phyloP scores from a whole-genome alignment of 225 moss, liverwort and hornwort species.

The Anthoceros angustus region DNA sequence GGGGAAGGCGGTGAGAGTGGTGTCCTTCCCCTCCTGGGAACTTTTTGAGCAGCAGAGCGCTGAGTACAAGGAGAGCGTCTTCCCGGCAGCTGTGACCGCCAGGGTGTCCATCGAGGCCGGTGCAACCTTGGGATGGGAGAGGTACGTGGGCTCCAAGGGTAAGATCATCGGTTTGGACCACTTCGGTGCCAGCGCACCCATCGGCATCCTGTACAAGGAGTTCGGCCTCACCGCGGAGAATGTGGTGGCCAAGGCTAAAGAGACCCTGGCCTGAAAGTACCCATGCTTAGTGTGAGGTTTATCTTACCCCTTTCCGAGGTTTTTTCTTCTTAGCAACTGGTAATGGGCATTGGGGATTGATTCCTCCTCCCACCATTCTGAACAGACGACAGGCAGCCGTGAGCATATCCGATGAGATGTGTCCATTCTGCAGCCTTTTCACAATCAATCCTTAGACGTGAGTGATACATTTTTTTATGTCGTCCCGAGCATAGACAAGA shows the following conservation, averaged over 20 bases:
- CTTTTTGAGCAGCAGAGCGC: conserved; percentile 71
- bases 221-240: conserved; percentile 55
- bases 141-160: conserved; percentile 38
- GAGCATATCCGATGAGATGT: too few relatives aligned
- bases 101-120: conserved; percentile 72
- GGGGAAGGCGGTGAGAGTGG: conserved; percentile 55
- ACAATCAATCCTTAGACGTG: too few relatives aligned
- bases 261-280: conserved; percentile 15
- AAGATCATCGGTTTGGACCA: conserved; percentile 42
- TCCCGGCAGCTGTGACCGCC: conserved; percentile 43
- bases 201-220: conserved; percentile 45
- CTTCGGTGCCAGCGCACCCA: conserved; percentile 69
- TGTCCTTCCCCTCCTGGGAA: conserved; percentile 66
- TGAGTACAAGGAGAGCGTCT: conserved; percentile 66
- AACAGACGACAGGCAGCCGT: too few relatives aligned
- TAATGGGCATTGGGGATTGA: too few relatives aligned
- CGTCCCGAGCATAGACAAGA: too few relatives aligned
- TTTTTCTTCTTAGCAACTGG: not conserved
- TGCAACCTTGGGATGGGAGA: conserved; percentile 79
- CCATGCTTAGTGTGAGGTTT: not conserved
- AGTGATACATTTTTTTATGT: too few relatives aligned
- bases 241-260: conserved; percentile 53
- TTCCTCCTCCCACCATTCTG: too few relatives aligned
- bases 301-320: not conserved
- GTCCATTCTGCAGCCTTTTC: too few relatives aligned